Percentiles rank a stretch among this genome's conserved stretches.
These are phyloP conservation scores for Ceratocystis destructans DNA, from an alignment of 2,329 filamentous ascomycete genomes.

Conservation along the genomic window DNA sequence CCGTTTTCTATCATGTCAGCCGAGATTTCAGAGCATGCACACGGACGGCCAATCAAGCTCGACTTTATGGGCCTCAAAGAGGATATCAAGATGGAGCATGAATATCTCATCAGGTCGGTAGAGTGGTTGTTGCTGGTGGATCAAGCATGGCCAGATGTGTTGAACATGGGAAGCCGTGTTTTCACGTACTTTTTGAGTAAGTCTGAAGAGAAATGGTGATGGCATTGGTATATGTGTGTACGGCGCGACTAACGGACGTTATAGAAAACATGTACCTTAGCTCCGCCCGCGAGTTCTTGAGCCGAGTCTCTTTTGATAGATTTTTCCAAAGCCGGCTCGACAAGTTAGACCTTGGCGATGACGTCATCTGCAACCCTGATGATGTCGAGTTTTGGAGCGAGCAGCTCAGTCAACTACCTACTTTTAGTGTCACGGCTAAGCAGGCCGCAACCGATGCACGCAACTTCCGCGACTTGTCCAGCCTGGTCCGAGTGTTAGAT, in stretches of 20 bases:
- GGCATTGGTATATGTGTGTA: conserved; percentile 21
- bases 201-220: conserved; percentile 29
- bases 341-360: conserved; percentile 28
- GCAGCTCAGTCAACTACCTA: conserved; percentile 20
- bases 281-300: conserved; percentile 40
- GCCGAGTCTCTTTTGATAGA: conserved; percentile 37
- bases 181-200: conserved; percentile 75
- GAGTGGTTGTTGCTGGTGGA: conserved; percentile 74
- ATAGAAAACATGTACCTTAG: conserved; percentile 38
- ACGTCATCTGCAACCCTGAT: conserved; percentile 26
- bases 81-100: conserved; percentile 49
- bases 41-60: conserved; percentile 50
- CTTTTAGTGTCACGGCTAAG: conserved; percentile 26
- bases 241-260: conserved; percentile 14
- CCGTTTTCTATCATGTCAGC: conserved; percentile 35
- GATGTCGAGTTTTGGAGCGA: conserved; percentile 31
- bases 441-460: conserved; percentile 42
- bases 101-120: conserved; percentile 59
- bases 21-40: conserved; percentile 35
- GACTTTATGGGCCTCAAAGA: conserved; percentile 51
- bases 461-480: conserved; percentile 55
- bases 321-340: conserved; percentile 31
- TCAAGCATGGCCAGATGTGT: conserved; percentile 57
- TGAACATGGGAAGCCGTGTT: conserved; percentile 53
- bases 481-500: conserved; percentile 51